Evolutionary conservation across 2,329 filamentous ascomycete genomes (phyloP).

Genomic region (Bipolaris victoriae): DNA sequence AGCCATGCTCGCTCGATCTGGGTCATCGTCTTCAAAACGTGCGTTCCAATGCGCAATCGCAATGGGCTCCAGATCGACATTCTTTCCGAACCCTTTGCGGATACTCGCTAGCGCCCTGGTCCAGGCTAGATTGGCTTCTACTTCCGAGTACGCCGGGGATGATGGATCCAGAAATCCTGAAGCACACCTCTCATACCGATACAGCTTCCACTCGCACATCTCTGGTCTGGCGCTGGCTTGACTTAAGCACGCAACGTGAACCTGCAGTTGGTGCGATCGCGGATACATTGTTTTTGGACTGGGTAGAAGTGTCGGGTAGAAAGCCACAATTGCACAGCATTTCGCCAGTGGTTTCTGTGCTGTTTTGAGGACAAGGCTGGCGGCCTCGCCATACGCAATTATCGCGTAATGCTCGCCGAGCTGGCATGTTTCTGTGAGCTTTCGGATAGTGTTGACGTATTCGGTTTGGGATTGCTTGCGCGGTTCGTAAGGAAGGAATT

Average conservation of each 20-base stretch:
- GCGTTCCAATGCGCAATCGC: conserved; percentile 43
- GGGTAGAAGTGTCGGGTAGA: conserved; percentile 51
- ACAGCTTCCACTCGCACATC: conserved; percentile 48
- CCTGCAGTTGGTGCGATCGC: conserved; percentile 43
- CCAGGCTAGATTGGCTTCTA: conserved; percentile 52
- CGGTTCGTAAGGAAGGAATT: conserved; percentile 46
- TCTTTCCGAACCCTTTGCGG: conserved; percentile 46
- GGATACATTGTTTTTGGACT: conserved; percentile 49
- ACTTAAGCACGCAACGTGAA: conserved; percentile 51
- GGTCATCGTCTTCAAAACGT: conserved; percentile 42
- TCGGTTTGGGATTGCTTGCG: conserved; percentile 26
- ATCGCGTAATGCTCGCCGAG: conserved; percentile 47
- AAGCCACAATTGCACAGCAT: conserved; percentile 50
- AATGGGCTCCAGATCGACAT: conserved; percentile 43
- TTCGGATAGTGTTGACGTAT: conserved; percentile 44
- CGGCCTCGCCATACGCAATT: conserved; percentile 51
- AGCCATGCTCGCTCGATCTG: conserved; percentile 40
- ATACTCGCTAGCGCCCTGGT: conserved; percentile 50
- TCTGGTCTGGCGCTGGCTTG: conserved; percentile 36
- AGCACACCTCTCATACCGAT: conserved; percentile 48
- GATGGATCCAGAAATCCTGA: conserved; percentile 53
- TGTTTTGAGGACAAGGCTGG: conserved; percentile 48
- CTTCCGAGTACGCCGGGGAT: conserved; percentile 47
- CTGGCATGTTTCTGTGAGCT: conserved; percentile 49
- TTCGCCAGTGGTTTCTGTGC: conserved; percentile 51